Evolutionary conservation across 306 rosid genomes (phyloP).

Genomic region (Carpinus fangiana): DNA sequence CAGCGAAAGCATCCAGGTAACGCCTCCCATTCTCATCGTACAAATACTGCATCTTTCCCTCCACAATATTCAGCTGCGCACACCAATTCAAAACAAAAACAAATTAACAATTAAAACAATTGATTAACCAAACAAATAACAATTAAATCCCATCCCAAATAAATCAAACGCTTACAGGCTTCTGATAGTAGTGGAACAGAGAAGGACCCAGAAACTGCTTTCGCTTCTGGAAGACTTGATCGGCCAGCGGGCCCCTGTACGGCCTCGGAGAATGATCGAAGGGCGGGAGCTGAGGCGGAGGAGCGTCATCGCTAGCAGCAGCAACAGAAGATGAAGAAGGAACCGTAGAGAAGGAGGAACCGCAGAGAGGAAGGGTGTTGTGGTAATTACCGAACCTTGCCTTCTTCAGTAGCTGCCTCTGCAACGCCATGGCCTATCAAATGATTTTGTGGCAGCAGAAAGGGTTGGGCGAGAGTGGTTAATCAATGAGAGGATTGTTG

Average conservation of each 20-base stretch:
- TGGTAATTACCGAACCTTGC: constrained; percentile 5
- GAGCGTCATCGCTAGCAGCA: constrained; percentile 15
- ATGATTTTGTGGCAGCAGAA: background rate
- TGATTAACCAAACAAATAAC: background rate
- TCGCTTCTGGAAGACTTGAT: constrained; percentile 71
- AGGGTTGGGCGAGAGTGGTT: background rate
- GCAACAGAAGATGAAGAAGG: constrained; percentile 40
- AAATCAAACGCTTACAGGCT: constrained; percentile 58
- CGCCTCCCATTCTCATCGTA: constrained; percentile 90
- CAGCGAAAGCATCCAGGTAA: constrained; percentile 91
- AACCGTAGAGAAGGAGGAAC: constrained; percentile 24
- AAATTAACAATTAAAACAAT: background rate
- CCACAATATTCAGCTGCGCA: constrained; percentile 81
- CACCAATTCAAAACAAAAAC: background rate
- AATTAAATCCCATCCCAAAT: no score
- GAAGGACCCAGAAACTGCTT: constrained; percentile 86
- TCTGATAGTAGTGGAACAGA: constrained; percentile 70
- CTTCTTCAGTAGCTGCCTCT: constrained; percentile 45
- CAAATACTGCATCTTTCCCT: constrained; percentile 92
- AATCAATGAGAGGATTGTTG: background rate
- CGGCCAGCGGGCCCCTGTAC: constrained; percentile 64
- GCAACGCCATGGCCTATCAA: constrained; percentile 54
- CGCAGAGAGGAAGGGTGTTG: constrained; percentile 12
- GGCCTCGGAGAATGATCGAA: constrained; percentile 67
- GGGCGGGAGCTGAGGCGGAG: constrained; percentile 56